phyloP scores from a whole-genome alignment of 2,329 filamentous ascomycete genomes.

The Akanthomyces uredinophilus region DNA sequence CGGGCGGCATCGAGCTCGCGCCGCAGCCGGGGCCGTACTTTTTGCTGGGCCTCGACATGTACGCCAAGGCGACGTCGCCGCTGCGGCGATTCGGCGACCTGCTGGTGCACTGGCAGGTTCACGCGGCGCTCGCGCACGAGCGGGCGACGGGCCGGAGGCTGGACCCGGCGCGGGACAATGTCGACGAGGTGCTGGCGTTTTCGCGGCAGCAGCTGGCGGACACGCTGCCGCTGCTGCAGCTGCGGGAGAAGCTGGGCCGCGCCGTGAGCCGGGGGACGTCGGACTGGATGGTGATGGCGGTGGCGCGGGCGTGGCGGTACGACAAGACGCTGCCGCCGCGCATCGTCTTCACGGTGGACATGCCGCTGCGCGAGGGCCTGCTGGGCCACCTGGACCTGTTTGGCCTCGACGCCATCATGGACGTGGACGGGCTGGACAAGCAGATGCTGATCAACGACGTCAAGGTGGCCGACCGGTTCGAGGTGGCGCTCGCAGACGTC shows the following conservation, averaged over 20 bases:
- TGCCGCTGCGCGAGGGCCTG: constrained; percentile 31
- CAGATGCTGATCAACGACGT: constrained; percentile 38
- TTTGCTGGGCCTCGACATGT: constrained; percentile 54
- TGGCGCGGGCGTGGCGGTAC: constrained; percentile 56
- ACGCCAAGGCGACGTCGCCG: constrained; percentile 60
- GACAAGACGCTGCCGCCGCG: constrained; percentile 43
- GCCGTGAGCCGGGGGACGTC: constrained; percentile 38
- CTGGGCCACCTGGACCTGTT: constrained; percentile 48
- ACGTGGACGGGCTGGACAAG: constrained; percentile 33
- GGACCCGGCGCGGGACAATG: constrained; percentile 22
- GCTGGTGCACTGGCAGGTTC: constrained; percentile 62
- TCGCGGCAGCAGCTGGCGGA: constrained; percentile 33
- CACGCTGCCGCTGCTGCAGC: constrained; percentile 45
- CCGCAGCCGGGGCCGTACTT: constrained; percentile 51
- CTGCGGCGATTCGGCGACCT: constrained; percentile 61
- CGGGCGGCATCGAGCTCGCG: constrained; percentile 48
- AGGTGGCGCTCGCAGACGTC: constrained; percentile 50
- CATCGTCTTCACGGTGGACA: constrained; percentile 44
- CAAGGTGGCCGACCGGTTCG: constrained; percentile 46
- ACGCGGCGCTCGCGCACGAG: constrained; percentile 49
- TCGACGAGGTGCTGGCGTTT: constrained; percentile 43
- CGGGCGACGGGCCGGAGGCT: constrained; percentile 27
- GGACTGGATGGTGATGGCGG: constrained; percentile 55
- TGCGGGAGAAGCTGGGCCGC: constrained; percentile 48
- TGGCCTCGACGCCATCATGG: constrained; percentile 38